Conservation (phyloP, 257 asterid species). For the Nicotiana paniculata region DNA sequence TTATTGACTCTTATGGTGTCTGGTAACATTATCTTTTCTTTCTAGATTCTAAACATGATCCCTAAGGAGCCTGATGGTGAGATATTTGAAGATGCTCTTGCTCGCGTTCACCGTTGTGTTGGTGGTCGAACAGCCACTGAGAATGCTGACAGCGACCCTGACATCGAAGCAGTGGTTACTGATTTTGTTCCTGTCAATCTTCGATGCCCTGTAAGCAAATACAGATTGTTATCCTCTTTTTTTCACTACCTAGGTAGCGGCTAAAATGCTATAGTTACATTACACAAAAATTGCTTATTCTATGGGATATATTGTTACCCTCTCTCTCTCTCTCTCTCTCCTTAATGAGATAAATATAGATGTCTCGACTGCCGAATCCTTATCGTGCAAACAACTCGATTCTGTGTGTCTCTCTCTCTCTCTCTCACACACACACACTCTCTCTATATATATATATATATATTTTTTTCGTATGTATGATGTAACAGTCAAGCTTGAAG, state of each 20-base stretch:
- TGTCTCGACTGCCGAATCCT: too few species aligned
- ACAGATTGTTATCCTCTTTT: not conserved
- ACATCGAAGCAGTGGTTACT: slow-evolving; percentile 62
- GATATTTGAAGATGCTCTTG: slow-evolving; percentile 60
- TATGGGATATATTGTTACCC: not conserved
- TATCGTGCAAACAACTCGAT: too few species aligned
- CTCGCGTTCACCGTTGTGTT: slow-evolving; percentile 28
- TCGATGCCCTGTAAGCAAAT: slow-evolving; percentile 67
- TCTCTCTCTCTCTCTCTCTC: not conserved
- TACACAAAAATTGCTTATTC: not conserved
- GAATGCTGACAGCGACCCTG: slow-evolving; percentile 76
- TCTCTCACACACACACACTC: not conserved
- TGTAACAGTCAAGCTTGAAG: not conserved
- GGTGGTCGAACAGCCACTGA: slow-evolving; percentile 65
- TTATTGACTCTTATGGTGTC: not conserved
- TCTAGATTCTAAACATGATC: slow-evolving; percentile 52
- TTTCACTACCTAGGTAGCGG: not conserved
- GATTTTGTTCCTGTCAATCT: slow-evolving; percentile 64
- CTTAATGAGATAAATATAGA: too few species aligned
- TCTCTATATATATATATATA: not conserved
- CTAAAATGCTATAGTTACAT: not conserved
- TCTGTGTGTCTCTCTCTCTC: too few species aligned
- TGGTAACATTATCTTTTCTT: not conserved
- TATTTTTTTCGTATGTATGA: not conserved
- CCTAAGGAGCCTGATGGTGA: slow-evolving; percentile 73